A percentile compares a stretch with the other conserved stretches of the same genome.
phyloP scores from a whole-genome alignment of 257 asterid species.

The Anisodus tanguticus region DNA sequence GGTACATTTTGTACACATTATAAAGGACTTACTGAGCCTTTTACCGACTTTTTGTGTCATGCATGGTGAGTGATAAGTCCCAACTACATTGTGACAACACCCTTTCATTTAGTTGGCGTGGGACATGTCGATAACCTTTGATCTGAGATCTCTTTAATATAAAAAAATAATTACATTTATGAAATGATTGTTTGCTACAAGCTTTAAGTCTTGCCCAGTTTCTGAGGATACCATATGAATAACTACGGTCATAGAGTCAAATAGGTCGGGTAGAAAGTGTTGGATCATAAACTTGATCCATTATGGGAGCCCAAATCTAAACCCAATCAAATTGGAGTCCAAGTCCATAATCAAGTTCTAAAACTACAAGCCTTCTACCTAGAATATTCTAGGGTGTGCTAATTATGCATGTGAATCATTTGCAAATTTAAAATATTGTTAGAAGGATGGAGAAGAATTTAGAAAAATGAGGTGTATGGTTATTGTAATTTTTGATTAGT shows the following conservation, averaged over 20 bases:
- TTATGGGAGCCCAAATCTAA: too few species aligned
- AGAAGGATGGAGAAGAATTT: too few species aligned
- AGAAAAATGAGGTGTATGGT: too few species aligned
- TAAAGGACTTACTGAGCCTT: neutral
- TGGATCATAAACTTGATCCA: too few species aligned
- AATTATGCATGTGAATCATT: too few species aligned
- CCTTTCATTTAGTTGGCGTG: neutral
- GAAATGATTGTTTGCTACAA: neutral
- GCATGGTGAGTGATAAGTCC: neutral
- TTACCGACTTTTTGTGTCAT: neutral
- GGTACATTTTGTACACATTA: neutral
- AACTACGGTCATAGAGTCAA: neutral
- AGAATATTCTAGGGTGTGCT: too few species aligned
- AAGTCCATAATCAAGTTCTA: too few species aligned
- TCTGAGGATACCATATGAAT: neutral
- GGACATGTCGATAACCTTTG: neutral
- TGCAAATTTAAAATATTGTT: too few species aligned
- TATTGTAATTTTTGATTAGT: too few species aligned
- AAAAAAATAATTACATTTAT: neutral
- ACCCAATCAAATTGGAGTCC: too few species aligned
- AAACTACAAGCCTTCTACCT: too few species aligned
- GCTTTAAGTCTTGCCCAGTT: neutral
- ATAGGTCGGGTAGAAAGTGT: neutral
- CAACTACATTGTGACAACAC: neutral
- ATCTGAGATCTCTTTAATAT: neutral